Conservation (phyloP, 129 eudicot genomes). For the Pseudognaphalium luteoalbum region DNA sequence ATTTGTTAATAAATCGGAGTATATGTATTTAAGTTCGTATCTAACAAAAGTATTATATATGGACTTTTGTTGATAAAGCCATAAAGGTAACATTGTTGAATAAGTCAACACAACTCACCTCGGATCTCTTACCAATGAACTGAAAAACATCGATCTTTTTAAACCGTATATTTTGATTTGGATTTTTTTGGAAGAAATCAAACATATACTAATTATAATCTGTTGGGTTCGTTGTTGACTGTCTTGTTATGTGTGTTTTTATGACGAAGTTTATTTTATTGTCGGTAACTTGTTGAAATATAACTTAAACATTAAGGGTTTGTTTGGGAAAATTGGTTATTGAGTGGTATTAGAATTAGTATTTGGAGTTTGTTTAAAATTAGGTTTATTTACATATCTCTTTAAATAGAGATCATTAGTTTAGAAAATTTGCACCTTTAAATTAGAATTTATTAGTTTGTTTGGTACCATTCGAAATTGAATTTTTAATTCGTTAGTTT, state of each 20-base stretch:
- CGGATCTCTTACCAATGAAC: conserved; percentile 35
- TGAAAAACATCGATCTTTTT: conserved; percentile 21
- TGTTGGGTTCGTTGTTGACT: conserved; percentile 24
- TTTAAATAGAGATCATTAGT: too few species aligned
- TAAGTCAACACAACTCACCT: conserved; percentile 27
- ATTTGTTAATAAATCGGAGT: too few species aligned
- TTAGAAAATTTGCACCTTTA: too few species aligned
- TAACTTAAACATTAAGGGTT: too few species aligned
- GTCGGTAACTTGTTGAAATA: neutral
- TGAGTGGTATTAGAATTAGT: too few species aligned
- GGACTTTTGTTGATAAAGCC: neutral
- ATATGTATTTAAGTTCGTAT: neutral
- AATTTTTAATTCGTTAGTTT: too few species aligned
- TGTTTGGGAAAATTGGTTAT: too few species aligned
- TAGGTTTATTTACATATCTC: too few species aligned
- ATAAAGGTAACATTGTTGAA: conserved; percentile 23
- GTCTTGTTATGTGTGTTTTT: conserved; percentile 15
- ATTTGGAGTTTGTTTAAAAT: too few species aligned
- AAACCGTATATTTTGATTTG: neutral
- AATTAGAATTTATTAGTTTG: too few species aligned
- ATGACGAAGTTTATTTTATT: neutral
- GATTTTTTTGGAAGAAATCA: conserved; percentile 15
- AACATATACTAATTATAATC: neutral
- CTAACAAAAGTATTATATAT: neutral
- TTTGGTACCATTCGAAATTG: too few species aligned